These are phyloP conservation scores for Paraconiothyrium sp. DNA, from an alignment of 2,329 filamentous ascomycete genomes.

Conservation along the genomic window DNA sequence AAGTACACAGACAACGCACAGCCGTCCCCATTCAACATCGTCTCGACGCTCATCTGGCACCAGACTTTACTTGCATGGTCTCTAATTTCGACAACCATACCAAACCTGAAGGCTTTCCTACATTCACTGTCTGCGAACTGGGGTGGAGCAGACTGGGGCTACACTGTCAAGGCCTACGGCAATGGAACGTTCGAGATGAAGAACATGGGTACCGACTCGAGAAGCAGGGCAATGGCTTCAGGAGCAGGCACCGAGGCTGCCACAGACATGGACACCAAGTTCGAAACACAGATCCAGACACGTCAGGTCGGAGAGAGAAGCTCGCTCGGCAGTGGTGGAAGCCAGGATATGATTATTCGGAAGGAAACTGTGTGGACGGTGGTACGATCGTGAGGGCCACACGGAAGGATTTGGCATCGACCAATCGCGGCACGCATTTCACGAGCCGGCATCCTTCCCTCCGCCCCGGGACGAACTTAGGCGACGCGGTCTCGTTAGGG, in stretches of 20 bases:
- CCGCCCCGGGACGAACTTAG: constrained; percentile 1
- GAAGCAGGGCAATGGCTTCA: neutral
- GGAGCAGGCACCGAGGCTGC: neutral
- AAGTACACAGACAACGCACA: constrained; percentile 12
- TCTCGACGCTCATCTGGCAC: constrained; percentile 18
- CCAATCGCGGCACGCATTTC: constrained; percentile 8
- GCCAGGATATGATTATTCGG: constrained; percentile 29
- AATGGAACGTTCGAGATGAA: constrained; percentile 23
- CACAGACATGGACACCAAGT: constrained; percentile 11
- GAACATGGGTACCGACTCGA: constrained; percentile 9
- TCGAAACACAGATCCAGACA: constrained; percentile 14
- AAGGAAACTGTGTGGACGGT: constrained; percentile 21
- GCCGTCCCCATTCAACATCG: constrained; percentile 7
- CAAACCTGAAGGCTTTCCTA: constrained; percentile 27
- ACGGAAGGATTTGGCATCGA: neutral
- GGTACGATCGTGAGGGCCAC: constrained; percentile 8
- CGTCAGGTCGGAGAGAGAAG: constrained; percentile 6
- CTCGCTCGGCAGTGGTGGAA: constrained; percentile 22
- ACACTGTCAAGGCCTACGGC: constrained; percentile 18
- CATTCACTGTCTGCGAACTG: constrained; percentile 25
- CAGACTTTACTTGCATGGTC: constrained; percentile 27
- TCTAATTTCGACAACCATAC: constrained; percentile 29
- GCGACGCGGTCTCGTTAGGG: constrained; percentile 5
- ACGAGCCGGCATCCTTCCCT: constrained; percentile 2
- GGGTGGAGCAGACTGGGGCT: constrained; percentile 19